Evolutionary conservation across 768 basidiomycete genomes (phyloP).

Genomic region (Strobilomyces echinocephalus): DNA sequence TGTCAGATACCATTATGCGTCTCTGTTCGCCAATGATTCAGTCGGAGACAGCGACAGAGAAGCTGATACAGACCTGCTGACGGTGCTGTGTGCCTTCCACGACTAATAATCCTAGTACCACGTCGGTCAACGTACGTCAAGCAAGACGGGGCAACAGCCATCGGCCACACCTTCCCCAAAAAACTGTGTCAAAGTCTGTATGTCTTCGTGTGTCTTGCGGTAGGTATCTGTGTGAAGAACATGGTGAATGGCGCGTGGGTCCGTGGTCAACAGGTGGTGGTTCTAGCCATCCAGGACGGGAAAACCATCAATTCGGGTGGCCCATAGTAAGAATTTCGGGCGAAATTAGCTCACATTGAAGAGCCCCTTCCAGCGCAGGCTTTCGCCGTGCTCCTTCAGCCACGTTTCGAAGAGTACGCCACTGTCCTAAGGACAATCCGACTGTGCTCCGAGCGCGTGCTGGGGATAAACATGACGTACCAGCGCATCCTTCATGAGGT

Average conservation of each 20-base stretch:
- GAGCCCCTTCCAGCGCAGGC: conserved; percentile 40
- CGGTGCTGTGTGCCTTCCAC: conserved; percentile 40
- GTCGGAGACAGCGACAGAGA: neutral
- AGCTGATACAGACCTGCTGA: conserved; percentile 31
- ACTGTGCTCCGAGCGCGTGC: neutral
- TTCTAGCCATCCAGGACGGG: conserved; percentile 16
- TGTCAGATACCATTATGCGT: conserved; percentile 27
- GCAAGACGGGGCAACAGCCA: neutral
- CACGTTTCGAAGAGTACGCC: conserved; percentile 38
- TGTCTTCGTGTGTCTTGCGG: conserved; percentile 45
- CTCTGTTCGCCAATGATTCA: conserved; percentile 9
- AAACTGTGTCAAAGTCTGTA: conserved; percentile 36
- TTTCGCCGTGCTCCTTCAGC: conserved; percentile 44
- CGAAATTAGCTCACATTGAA: conserved; percentile 37
- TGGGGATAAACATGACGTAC: neutral
- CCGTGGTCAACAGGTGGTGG: conserved; percentile 49
- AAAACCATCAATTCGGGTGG: neutral
- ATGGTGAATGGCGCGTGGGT: conserved; percentile 59
- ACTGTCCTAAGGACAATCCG: conserved; percentile 16
- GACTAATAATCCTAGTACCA: conserved; percentile 44
- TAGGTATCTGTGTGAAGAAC: conserved; percentile 56
- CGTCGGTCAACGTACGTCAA: neutral
- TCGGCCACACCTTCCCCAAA: conserved; percentile 35
- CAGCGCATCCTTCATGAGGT: conserved; percentile 41
- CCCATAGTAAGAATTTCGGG: too few species aligned